These are phyloP conservation scores for Ceratobasidium theobromae DNA, from an alignment of 1,284 basidiomycete genomes.

Conservation along the genomic window DNA sequence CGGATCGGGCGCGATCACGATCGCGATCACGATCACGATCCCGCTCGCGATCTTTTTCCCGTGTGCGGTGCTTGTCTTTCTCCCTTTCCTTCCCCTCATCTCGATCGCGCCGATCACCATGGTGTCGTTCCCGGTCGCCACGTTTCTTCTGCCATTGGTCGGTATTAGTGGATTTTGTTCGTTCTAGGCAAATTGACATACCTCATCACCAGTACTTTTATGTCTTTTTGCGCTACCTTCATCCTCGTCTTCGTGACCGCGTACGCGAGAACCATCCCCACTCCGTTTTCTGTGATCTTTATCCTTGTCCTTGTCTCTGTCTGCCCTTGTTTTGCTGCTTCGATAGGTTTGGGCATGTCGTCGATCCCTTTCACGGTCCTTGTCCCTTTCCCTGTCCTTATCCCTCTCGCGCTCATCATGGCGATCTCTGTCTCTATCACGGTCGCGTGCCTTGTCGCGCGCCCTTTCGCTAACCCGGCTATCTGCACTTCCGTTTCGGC, in stretches of 20 bases:
- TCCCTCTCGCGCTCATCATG: conserved; percentile 46
- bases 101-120: conserved; percentile 35
- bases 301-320: conserved; percentile 38
- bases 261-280: conserved; percentile 22
- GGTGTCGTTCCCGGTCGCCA: conserved; percentile 39
- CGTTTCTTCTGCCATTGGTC: conserved; percentile 4
- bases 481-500: conserved; percentile 64
- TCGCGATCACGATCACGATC: conserved; percentile 38
- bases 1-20: conserved; percentile 38
- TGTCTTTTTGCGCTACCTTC: conserved; percentile 29
- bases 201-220: conserved; percentile 24
- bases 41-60: conserved; percentile 34
- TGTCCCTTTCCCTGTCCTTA: conserved; percentile 45
- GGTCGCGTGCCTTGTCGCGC: conserved; percentile 49
- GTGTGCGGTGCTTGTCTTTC: conserved; percentile 45
- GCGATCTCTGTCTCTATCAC: conserved; percentile 46
- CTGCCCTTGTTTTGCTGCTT: conserved; percentile 36
- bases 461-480: conserved; percentile 61
- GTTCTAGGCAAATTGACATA: neutral
- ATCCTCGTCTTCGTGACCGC: conserved; percentile 31
- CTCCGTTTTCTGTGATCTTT: conserved; percentile 33
- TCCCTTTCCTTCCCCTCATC: conserved; percentile 43
- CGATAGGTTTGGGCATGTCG: conserved; percentile 10
- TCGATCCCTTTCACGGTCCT: conserved; percentile 37
- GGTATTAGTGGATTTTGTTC: neutral